Evolutionary conservation across 2,329 filamentous ascomycete genomes (phyloP), one percentile per base, ranked within the genome.

Genomic region (Diaporthe longicolla): DNA sequence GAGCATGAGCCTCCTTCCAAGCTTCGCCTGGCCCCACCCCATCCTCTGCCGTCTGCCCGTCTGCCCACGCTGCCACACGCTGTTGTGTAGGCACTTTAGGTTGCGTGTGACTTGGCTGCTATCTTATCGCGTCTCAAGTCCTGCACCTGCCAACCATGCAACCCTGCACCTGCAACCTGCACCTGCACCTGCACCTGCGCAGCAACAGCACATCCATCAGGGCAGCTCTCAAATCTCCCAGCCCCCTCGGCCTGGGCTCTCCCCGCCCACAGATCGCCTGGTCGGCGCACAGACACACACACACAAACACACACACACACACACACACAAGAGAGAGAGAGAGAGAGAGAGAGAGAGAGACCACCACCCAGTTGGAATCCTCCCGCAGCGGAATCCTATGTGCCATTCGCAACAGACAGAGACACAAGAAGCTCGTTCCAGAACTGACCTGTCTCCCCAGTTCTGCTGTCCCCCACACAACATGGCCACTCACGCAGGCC

Each of bases 401-500:
- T 50, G 35, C 61, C 43, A 32, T 61, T 50, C 59, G 43, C 40
- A 35, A 50, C 43, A 48, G 40, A 48, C 40, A 32, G 7, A 32
- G 29, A 32, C 4, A 32, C 10, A 21, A 48, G 10, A 48, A 45
- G 13, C 40, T 29, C 24, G 59, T 45, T 69, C 32, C 52, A n/a
- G 19, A 43, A 50, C 54, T 65, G 48, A 29, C 13, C 29, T 45
- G 58, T 52, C 48, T 35, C 59, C 54, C 68, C 74, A 70, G 73
- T 59, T 52, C 54, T 72, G 48, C 59, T 32, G 37, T 43, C 76
- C 77, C 37, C 37, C 37, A 21, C 37, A 80, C 45, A 50, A 76
- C 80, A 87, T 86, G 84, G 80, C 84, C 75, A 79, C 80, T 78
- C 78, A 78, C 48, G 76, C 81, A 73, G 87, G 88, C 77, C 77